Evolutionary conservation across 331 rosid species (phyloP), one percentile per base, ranked within the genome.

Genomic region (Malus hybrid): DNA sequence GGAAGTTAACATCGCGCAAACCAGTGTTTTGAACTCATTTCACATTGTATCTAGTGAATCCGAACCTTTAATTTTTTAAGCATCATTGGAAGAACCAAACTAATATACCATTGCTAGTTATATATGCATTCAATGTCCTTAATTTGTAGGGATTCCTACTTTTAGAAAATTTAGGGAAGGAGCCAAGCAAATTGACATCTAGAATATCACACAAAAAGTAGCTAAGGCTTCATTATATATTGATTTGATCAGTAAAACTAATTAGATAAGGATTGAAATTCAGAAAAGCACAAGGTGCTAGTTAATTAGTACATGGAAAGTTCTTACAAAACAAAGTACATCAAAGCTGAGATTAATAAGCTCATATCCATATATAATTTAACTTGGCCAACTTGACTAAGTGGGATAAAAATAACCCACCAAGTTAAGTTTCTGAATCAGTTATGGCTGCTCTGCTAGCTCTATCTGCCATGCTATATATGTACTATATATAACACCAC

Each of bases 321-420:
- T 42, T 67, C 54, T 24, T 7, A 31, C n/a, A 27, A 46, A 69
- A 69, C 33, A 16, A 28, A 46, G 73, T 46, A 69, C 60, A 15
- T 46, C 39, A 48, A 14, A 48, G 24, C 28, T 69, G 27, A 56
- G 6, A n/a, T 8, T 56, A 10, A 7, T 7, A 15, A 31, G 46
- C 44, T 16, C 22, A 5, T 64, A 29, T 27, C 10, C 52, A 48
- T 24, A 16, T 12, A 33, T 39, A 24, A 2, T 22, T 48, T 2
- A 14, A 15, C 32, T 73, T 32, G 44, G 61, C 69, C 70, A 10
- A 70, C 34, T 54, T 72, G 16, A 18, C 28, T 27, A 39, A 27
- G 27, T 29, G 78, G 62, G 76, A 64, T 63, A 70, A 80, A 80
- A 80, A 65, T 36, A 69, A 70, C 63, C 84, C 84, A 66, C 33